A percentile compares a stretch with the other conserved stretches of the same genome.
phyloP scores from a whole-genome alignment of 768 basidiomycete genomes.

The Phanerochaete carnosa region DNA sequence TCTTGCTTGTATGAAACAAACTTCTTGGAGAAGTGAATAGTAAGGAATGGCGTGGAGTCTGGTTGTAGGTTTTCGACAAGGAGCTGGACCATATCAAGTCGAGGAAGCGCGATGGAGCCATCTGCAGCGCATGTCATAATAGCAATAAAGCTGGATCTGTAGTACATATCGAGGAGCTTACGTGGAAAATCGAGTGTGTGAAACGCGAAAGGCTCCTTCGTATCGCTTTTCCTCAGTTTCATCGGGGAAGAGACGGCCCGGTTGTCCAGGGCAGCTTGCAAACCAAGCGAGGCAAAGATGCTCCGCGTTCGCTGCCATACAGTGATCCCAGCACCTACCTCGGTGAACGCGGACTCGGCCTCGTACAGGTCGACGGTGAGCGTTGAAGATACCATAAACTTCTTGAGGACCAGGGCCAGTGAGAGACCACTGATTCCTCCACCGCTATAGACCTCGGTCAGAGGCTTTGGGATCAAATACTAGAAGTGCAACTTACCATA shows the following conservation, averaged over 20 bases:
- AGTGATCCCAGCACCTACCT: conserved; percentile 2
- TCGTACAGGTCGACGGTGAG: conserved; percentile 3
- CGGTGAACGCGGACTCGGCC: neutral
- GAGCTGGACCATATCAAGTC: neutral
- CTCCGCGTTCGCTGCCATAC: neutral
- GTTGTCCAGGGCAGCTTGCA: neutral
- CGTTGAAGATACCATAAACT: neutral
- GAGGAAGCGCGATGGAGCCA: neutral
- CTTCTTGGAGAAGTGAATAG: conserved; percentile 10
- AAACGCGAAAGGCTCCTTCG: neutral
- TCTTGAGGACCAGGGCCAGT: neutral
- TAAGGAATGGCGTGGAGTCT: neutral
- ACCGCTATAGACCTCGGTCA: neutral
- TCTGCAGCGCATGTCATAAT: neutral
- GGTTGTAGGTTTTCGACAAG: neutral
- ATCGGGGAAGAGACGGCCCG: neutral
- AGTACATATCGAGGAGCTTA: neutral
- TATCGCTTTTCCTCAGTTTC: neutral
- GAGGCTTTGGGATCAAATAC: neutral
- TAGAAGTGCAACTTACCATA: neutral
- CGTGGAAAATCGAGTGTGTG: neutral
- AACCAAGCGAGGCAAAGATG: neutral
- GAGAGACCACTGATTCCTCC: conserved; percentile 5
- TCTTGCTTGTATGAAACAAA: conserved; percentile 12
- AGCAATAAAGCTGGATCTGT: neutral